Conservation (phyloP, 139 green algal species). For the Spirogloea muscicola region DNA sequence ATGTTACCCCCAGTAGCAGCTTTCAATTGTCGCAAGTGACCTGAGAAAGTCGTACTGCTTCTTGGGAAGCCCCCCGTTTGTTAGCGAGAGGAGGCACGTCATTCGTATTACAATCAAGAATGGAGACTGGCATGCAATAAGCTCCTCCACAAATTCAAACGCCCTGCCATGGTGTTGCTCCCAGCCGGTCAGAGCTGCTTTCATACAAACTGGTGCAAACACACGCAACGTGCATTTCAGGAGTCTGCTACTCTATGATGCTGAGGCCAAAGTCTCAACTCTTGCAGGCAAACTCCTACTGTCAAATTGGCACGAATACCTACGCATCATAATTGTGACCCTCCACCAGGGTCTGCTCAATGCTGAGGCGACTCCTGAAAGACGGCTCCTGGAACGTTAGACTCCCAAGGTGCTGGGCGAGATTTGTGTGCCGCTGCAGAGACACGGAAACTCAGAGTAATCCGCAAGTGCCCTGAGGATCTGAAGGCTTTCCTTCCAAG, state of each 20-base stretch:
- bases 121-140: conserved; percentile 23
- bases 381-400: conserved; percentile 25
- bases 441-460: neutral
- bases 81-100: conserved; percentile 68
- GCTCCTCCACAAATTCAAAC: conserved; percentile 48
- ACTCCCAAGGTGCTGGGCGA: conserved; percentile 41
- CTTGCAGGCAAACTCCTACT: too few relatives aligned
- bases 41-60: conserved; percentile 66
- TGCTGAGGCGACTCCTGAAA: conserved; percentile 50
- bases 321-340: conserved; percentile 19
- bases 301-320: too few relatives aligned
- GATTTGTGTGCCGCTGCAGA: conserved; percentile 46
- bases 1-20: too few relatives aligned
- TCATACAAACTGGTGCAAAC: too few relatives aligned
- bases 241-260: too few relatives aligned
- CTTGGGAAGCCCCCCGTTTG: conserved; percentile 68
- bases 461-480: too few relatives aligned
- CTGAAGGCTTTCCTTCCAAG: too few relatives aligned
- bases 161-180: too few relatives aligned
- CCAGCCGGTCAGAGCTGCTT: too few relatives aligned
- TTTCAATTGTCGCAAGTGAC: too few relatives aligned
- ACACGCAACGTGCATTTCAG: too few relatives aligned
- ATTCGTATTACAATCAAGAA: conserved; percentile 74
- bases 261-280: too few relatives aligned
- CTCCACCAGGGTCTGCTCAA: conserved; percentile 71